Conservation (phyloP, 2,329 filamentous ascomycete species). For the Colletotrichum cereale region DNA sequence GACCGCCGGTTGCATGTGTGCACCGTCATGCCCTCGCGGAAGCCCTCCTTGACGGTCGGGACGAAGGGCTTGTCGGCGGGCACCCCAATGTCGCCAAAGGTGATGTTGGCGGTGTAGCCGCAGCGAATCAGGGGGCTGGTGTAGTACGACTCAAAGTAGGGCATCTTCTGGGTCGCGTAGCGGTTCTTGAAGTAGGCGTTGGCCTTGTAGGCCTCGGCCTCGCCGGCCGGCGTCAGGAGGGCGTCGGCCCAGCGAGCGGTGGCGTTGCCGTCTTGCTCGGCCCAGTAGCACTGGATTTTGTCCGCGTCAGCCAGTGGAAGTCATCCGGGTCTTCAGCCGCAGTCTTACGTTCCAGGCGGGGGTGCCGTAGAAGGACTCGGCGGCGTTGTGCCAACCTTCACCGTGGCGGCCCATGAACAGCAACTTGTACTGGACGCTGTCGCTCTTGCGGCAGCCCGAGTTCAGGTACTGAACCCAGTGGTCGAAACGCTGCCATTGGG, state of each 20-base stretch:
- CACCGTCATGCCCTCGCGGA: constrained; percentile 75
- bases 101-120: constrained; percentile 71
- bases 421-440: constrained; percentile 71
- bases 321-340: neutral
- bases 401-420: constrained; percentile 78
- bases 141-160: constrained; percentile 74
- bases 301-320: constrained; percentile 35
- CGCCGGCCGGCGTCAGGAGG: constrained; percentile 68
- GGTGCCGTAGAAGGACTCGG: constrained; percentile 75
- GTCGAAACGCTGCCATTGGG: constrained; percentile 75
- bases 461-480: constrained; percentile 70
- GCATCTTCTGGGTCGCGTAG: constrained; percentile 65
- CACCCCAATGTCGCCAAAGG: constrained; percentile 67
- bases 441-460: constrained; percentile 49
- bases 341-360: constrained; percentile 74
- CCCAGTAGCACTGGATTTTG: constrained; percentile 71
- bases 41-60: constrained; percentile 72
- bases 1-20: constrained; percentile 77
- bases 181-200: constrained; percentile 70
- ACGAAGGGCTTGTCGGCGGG: constrained; percentile 64
- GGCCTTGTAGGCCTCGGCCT: constrained; percentile 68
- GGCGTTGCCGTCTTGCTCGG: constrained; percentile 71
- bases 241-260: constrained; percentile 74
- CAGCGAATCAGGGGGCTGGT: constrained; percentile 74
- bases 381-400: constrained; percentile 74